Evolutionary conservation across 192 early-diverging fungal genomes (phyloP), one percentile per base, ranked within the genome.

Genomic region (Backusella liffmaniae): DNA sequence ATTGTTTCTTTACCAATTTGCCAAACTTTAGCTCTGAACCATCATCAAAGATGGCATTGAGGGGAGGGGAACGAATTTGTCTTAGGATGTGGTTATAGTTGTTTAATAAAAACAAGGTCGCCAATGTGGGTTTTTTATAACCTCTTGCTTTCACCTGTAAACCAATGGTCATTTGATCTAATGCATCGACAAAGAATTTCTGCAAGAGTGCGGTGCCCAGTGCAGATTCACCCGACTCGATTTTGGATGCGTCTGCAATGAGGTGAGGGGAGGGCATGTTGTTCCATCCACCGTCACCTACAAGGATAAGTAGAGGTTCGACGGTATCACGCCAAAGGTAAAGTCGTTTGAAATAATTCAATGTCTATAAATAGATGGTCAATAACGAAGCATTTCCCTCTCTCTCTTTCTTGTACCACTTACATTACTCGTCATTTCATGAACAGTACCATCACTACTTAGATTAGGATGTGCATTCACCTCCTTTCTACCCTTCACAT

Each of bases 391-490:
- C 32, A 32, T 0, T 3, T 0, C 0, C 3, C 32, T n/a, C n/a
- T n/a, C n/a, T n/a, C n/a, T n/a, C 32, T 3, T 32, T 32, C 32
- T 32, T 32, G 32, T 32, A 32, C 32, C 0, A 32, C 90, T 76
- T 88, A 93, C 93, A 80, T 88, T 91, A 78, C 89, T 93, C 0
- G 94, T 92, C 35, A 94, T 77, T 83, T 96, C 94, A 75, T 93
- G 90, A 3, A 96, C 92, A 41, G 94, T 95, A 72, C 93, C 95
- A 79, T 96, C 95, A 32, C 79, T 80, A 30, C 92, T 89, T 66
- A 95, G 79, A 7, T 83, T 82, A 32, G 80, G 75, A 56, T 81
- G 79, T 67, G 81, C 75, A 23, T 79, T 49, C 7, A 82, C 86
- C 32, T 87, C 84, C 42, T 84, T 44, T 53, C 79, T 73, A 78